Evolutionary conservation across 805 yeast species (phyloP).

Genomic region (Wickerhamomyces bovis): DNA sequence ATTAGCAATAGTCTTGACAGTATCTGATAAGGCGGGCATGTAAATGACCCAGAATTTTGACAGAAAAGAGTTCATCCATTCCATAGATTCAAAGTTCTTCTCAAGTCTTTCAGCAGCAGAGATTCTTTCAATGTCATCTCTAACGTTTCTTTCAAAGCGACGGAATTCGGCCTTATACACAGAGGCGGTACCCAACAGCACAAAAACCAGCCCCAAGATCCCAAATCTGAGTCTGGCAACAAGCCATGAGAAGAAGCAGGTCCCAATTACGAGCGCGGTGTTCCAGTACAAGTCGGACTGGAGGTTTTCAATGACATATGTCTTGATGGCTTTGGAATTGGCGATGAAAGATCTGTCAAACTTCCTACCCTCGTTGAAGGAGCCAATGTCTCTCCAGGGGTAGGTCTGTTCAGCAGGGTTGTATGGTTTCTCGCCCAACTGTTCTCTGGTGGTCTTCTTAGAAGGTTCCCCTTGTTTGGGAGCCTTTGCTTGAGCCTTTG

Average conservation of each 20-base stretch:
- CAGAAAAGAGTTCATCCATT: constrained; percentile 73
- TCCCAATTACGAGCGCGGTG: constrained; percentile 55
- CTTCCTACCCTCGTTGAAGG: constrained; percentile 20
- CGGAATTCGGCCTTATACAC: constrained; percentile 70
- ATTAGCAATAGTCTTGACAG: constrained; percentile 66
- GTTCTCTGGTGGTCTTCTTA: neutral
- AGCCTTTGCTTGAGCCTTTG: too few species aligned
- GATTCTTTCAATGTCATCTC: constrained; percentile 70
- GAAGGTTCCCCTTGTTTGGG: neutral
- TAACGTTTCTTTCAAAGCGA: constrained; percentile 64
- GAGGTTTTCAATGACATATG: constrained; percentile 61
- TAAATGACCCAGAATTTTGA: constrained; percentile 84
- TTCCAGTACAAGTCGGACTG: constrained; percentile 72
- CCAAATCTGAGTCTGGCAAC: constrained; percentile 61
- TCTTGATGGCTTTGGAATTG: constrained; percentile 38
- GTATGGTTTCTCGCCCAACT: constrained; percentile 1
- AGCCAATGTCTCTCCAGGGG: constrained; percentile 34
- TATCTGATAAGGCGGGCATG: constrained; percentile 79
- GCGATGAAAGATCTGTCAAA: constrained; percentile 20
- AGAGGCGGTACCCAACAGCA: constrained; percentile 55
- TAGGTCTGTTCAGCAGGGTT: constrained; percentile 8
- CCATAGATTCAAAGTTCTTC: constrained; percentile 63
- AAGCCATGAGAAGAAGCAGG: constrained; percentile 68
- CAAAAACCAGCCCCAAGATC: constrained; percentile 53
- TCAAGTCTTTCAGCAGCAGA: constrained; percentile 60